Evolutionary conservation across 2,329 filamentous ascomycete genomes (phyloP).

Genomic region (Aspergillus melleus): DNA sequence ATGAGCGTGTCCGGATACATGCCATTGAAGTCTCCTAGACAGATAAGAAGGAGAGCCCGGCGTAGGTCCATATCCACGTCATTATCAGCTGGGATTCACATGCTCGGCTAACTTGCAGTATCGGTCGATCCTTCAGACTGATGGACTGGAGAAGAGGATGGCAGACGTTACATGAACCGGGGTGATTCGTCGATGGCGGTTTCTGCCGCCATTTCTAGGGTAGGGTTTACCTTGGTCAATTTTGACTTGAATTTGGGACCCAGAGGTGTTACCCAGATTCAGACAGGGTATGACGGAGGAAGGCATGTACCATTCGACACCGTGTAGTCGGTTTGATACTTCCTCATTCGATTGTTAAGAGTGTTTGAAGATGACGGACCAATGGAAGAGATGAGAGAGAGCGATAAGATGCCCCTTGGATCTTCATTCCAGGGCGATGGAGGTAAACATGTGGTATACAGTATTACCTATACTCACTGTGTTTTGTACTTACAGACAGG

Average conservation of each 20-base stretch:
- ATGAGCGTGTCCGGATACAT: not conserved
- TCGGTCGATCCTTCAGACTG: slow-evolving; percentile 3
- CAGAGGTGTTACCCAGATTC: not conserved
- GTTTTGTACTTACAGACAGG: too few species aligned
- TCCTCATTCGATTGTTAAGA: not conserved
- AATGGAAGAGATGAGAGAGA: not conserved
- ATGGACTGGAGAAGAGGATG: not conserved
- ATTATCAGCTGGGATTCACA: slow-evolving; percentile 18
- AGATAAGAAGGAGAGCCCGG: not conserved
- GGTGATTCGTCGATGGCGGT: not conserved
- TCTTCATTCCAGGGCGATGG: not conserved
- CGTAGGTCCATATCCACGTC: not conserved
- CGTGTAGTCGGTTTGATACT: not conserved
- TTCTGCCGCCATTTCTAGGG: not conserved
- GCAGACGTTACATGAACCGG: not conserved
- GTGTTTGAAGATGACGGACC: not conserved
- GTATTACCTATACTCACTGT: too few species aligned
- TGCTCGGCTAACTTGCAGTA: slow-evolving; percentile 26
- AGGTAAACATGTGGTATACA: too few species aligned
- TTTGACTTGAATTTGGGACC: not conserved
- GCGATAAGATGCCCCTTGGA: not conserved
- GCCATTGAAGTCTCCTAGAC: not conserved
- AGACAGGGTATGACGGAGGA: too few species aligned
- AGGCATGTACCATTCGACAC: too few species aligned
- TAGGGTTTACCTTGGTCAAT: not conserved